These are phyloP conservation scores for Morella rubra DNA, from an alignment of 306 rosid species.

Conservation along the genomic window DNA sequence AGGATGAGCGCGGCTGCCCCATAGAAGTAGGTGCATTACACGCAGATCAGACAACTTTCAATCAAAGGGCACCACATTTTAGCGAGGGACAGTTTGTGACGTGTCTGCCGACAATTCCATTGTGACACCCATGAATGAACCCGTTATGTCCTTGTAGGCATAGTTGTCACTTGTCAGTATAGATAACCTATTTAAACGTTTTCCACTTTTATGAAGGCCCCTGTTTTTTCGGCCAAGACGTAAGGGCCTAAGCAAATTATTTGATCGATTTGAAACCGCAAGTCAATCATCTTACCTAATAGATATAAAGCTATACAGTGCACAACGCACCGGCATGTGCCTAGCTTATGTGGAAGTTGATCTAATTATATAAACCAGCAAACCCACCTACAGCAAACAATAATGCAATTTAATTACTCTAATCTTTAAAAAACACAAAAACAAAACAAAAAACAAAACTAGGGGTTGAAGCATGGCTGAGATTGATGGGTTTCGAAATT, in stretches of 20 bases:
- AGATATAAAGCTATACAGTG: background rate
- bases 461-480: background rate
- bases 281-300: too few relatives aligned
- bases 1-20: background rate
- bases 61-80: background rate
- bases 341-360: background rate
- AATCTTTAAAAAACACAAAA: background rate
- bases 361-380: background rate
- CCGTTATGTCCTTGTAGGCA: background rate
- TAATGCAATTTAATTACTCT: background rate
- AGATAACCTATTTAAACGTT: background rate
- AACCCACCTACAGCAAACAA: background rate
- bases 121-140: background rate
- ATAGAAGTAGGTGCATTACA: background rate
- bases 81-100: background rate
- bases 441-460: background rate
- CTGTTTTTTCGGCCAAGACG: background rate
- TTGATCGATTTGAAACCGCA: background rate
- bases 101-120: background rate
- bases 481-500: background rate
- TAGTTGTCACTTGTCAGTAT: background rate
- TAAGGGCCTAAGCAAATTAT: background rate
- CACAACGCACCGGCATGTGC: background rate
- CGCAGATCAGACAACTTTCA: background rate
- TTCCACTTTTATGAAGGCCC: background rate